Conservation (phyloP, 495 filamentous ascomycete genomes). For the Xeromyces bisporus region DNA sequence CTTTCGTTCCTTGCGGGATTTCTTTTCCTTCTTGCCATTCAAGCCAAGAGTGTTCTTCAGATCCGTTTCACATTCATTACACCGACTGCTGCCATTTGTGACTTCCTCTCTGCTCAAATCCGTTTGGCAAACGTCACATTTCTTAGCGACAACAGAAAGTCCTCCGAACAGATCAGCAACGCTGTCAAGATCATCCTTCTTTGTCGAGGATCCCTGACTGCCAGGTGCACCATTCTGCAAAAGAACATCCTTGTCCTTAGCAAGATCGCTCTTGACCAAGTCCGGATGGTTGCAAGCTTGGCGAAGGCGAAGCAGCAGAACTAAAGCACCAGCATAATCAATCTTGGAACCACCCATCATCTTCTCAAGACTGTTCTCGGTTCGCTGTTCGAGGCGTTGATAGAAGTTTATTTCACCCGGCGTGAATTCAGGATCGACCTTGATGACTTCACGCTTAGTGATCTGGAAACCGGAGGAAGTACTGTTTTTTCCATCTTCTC, state of each 20-base stretch:
- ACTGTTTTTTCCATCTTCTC: slow-evolving; percentile 30
- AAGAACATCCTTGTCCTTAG: slow-evolving; percentile 73
- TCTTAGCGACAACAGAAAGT: slow-evolving; percentile 61
- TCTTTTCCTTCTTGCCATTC: slow-evolving; percentile 26
- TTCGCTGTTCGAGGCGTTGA: slow-evolving; percentile 60
- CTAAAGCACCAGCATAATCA: slow-evolving; percentile 71
- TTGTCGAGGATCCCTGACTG: slow-evolving; percentile 31
- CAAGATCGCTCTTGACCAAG: slow-evolving; percentile 65
- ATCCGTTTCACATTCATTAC: slow-evolving; percentile 55
- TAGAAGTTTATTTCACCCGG: slow-evolving; percentile 72
- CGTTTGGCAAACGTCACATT: slow-evolving; percentile 76
- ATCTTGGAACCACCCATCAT: slow-evolving; percentile 65
- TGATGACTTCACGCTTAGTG: slow-evolving; percentile 71
- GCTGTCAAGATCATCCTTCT: slow-evolving; percentile 52
- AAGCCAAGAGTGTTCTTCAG: slow-evolving; percentile 28
- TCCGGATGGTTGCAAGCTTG: slow-evolving; percentile 92
- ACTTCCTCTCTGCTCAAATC: slow-evolving; percentile 45
- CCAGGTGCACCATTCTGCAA: slow-evolving; percentile 34
- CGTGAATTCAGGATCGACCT: slow-evolving; percentile 61
- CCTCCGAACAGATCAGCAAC: slow-evolving; percentile 74
- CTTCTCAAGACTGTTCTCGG: slow-evolving; percentile 66
- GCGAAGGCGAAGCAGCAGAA: slow-evolving; percentile 69
- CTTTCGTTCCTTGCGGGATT: slow-evolving; percentile 14
- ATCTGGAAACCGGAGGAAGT: slow-evolving; percentile 58
- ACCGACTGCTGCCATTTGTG: slow-evolving; percentile 43